These are phyloP conservation scores for Komagataella pseudopastoris DNA, from an alignment of 805 yeast genomes.

Conservation along the genomic window DNA sequence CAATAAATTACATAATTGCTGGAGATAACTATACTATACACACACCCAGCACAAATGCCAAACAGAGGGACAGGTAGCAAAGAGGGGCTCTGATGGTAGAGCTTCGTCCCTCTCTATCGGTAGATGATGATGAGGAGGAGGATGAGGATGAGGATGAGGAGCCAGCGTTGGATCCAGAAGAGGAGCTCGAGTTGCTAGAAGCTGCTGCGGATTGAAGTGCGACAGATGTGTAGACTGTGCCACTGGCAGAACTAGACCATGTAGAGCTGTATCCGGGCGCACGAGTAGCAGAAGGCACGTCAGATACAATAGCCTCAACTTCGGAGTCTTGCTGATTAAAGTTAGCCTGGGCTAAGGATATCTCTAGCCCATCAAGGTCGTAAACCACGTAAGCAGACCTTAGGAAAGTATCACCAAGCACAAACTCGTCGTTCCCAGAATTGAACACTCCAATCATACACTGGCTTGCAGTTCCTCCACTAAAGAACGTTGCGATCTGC, in stretches of 20 bases:
- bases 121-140: neutral
- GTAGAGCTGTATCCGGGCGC: slow-evolving; percentile 35
- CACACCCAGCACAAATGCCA: neutral
- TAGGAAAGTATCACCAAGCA: slow-evolving; percentile 41
- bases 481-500: slow-evolving; percentile 8
- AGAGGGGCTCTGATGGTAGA: neutral
- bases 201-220: neutral
- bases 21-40: neutral
- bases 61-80: neutral
- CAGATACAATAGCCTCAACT: slow-evolving; percentile 28
- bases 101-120: neutral
- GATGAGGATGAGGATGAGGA: neutral
- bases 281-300: slow-evolving; percentile 37
- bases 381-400: slow-evolving; percentile 39
- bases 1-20: too few species aligned
- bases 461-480: slow-evolving; percentile 10
- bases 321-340: slow-evolving; percentile 18
- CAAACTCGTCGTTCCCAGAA: slow-evolving; percentile 19
- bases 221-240: neutral
- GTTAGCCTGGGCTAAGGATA: slow-evolving; percentile 34
- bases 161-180: neutral
- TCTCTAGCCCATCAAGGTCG: slow-evolving; percentile 30
- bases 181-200: neutral
- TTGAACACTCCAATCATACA: slow-evolving; percentile 32
- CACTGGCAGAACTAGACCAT: slow-evolving; percentile 12